Evolutionary conservation across 2,329 filamentous ascomycete genomes (phyloP), one percentile per base, ranked within the genome.

Genomic region (Aspergillus sp.): DNA sequence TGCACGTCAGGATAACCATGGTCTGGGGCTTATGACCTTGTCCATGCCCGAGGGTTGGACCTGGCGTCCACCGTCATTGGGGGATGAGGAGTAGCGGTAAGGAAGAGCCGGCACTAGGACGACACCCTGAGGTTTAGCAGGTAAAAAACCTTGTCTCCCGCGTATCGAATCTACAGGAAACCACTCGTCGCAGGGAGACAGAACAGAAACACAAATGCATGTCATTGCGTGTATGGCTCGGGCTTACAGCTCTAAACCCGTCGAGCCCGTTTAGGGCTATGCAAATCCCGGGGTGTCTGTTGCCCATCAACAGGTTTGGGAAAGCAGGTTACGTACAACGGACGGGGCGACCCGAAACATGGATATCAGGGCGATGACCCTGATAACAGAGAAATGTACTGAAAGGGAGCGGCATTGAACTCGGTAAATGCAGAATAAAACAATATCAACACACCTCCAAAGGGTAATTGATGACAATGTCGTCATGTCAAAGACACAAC

Each of bases 51-150:
- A 56, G 50, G 44, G 42, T 56, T 55, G 20, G 62, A 58, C 56
- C 57, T 50, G 54, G 60, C 58, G 49, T 50, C 51, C 38, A 49
- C 45, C 52, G 54, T 63, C 56, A 64, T 62, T 59, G 65, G 57
- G 59, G 55, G 56, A 53, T 19, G 40, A 49, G 51, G 58, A 63
- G 49, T 60, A 52, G 60, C 59, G 59, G 58, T 63, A 61, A 61
- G 49, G 38, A 45, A 54, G 51, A 16, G 44, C 52, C 50, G 45
- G 50, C 25, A 36, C 48, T 55, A 54, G 46, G 42, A 47, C 46
- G 56, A 56, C 42, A 47, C 42, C 48, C 54, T 54, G 53, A 59
- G 47, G 25, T 29, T 40, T 48, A 59, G 43, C 38, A 45, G 45
- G 38, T 47, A 25, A 41, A 47, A 47, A 29, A 29, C 25, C 25